Percentiles rank a stretch among this genome's conserved stretches.
phyloP scores from a whole-genome alignment of 2,329 filamentous ascomycete species.

The Nannizzia gypsea region DNA sequence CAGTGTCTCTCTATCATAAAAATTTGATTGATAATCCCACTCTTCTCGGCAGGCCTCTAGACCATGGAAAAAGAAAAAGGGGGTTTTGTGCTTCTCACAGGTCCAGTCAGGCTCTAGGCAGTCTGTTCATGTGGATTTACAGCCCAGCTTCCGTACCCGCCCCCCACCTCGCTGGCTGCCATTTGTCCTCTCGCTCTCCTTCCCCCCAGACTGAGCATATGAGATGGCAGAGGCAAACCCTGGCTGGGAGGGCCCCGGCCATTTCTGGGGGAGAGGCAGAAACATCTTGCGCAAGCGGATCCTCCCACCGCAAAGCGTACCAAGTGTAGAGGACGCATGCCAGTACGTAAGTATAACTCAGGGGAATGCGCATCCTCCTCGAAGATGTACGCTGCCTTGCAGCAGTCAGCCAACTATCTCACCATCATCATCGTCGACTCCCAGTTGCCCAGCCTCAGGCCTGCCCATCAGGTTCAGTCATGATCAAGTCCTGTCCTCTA shows the following conservation, averaged over 20 bases:
- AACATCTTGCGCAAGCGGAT: background rate
- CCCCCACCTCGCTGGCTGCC: background rate
- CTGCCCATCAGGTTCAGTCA: background rate
- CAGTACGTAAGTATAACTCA: background rate
- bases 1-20: background rate
- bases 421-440: background rate
- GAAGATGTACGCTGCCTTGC: background rate
- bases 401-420: background rate
- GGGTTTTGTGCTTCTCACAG: background rate
- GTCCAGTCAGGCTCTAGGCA: background rate
- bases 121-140: background rate
- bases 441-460: background rate
- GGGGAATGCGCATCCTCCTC: background rate
- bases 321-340: background rate
- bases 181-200: background rate
- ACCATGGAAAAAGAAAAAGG: background rate
- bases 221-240: background rate
- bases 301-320: background rate
- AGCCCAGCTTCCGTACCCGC: background rate
- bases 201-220: background rate
- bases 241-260: background rate
- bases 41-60: background rate
- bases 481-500: background rate
- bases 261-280: background rate
- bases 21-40: slow-evolving; percentile 2